Conservation (phyloP, 345 rosid species). For the Raphanus raphanistrum region DNA sequence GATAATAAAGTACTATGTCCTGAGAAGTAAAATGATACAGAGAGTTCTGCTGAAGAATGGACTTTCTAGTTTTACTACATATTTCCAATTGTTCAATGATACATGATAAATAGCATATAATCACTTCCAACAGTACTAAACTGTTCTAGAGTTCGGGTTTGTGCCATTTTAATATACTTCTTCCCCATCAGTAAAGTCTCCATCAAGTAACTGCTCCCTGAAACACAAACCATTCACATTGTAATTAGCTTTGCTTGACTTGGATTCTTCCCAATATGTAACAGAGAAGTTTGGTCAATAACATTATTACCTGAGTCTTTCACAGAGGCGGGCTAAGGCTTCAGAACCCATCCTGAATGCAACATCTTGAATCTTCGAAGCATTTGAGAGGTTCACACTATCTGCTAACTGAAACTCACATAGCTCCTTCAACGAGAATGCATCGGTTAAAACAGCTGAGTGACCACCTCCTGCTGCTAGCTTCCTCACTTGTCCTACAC, state of each 20-base stretch:
- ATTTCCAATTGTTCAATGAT: background rate
- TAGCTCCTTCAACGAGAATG: constrained; percentile 87
- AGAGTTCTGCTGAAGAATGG: constrained; percentile 19
- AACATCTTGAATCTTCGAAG: constrained; percentile 73
- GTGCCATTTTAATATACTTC: constrained; percentile 25
- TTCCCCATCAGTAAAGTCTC: constrained; percentile 48
- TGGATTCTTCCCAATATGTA: background rate
- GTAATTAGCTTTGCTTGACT: constrained; percentile 15
- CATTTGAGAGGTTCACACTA: constrained; percentile 63
- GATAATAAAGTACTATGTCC: constrained; percentile 12
- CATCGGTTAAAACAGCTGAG: constrained; percentile 91
- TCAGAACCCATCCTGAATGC: constrained; percentile 82
- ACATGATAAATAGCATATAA: constrained; percentile 7
- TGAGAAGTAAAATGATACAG: constrained; percentile 20
- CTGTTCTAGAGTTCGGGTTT: constrained; percentile 5
- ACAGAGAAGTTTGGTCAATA: background rate
- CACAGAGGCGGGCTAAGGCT: constrained; percentile 92
- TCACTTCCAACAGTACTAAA: background rate
- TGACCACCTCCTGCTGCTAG: constrained; percentile 99
- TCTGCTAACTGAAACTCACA: constrained; percentile 95
- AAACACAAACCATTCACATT: constrained; percentile 22
- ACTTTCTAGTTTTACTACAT: constrained; percentile 24
- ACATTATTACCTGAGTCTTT: constrained; percentile 65
- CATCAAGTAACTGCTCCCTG: constrained; percentile 74
- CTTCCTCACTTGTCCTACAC: constrained; percentile 89